Evolutionary conservation across 495 filamentous ascomycete species (phyloP).

Genomic region (Amphirosellinia nigrospora): DNA sequence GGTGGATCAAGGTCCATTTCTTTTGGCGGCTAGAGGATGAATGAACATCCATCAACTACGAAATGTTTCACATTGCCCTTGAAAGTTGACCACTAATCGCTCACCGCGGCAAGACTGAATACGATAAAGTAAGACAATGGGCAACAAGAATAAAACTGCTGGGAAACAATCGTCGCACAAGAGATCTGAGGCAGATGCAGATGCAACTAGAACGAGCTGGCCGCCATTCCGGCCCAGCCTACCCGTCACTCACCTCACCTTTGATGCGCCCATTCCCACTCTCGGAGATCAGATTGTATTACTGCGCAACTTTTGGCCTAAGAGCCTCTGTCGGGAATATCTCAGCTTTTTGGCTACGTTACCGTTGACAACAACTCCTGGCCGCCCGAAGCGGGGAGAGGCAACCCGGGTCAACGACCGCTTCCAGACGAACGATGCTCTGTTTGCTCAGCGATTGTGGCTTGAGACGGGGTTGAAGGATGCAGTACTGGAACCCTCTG

Average conservation of each 20-base stretch:
- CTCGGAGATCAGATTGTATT: constrained; percentile 71
- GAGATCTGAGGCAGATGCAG: constrained; percentile 13
- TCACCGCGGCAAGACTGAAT: not conserved
- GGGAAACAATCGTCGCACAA: constrained; percentile 15
- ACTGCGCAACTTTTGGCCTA: constrained; percentile 77
- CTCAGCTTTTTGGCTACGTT: constrained; percentile 77
- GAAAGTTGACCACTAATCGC: not conserved
- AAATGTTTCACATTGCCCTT: not conserved
- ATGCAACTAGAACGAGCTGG: constrained; percentile 65
- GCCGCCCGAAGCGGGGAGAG: constrained; percentile 81
- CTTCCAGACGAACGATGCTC: constrained; percentile 79
- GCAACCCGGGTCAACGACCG: constrained; percentile 91
- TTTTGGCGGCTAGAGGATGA: not conserved
- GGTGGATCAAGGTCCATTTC: constrained; percentile 1
- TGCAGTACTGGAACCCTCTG: constrained; percentile 45
- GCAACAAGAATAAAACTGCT: constrained; percentile 14
- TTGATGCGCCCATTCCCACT: constrained; percentile 60
- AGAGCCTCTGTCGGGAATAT: constrained; percentile 81
- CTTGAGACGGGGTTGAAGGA: constrained; percentile 63
- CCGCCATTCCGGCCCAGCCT: constrained; percentile 75
- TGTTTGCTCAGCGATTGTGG: constrained; percentile 80
- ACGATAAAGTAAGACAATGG: constrained; percentile 11
- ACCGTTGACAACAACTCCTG: constrained; percentile 80
- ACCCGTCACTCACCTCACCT: constrained; percentile 67
- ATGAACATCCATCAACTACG: not conserved